Evolutionary conservation across 306 rosid species (phyloP), one percentile per base, ranked within the genome.

Genomic region (Albizia julibrissin): DNA sequence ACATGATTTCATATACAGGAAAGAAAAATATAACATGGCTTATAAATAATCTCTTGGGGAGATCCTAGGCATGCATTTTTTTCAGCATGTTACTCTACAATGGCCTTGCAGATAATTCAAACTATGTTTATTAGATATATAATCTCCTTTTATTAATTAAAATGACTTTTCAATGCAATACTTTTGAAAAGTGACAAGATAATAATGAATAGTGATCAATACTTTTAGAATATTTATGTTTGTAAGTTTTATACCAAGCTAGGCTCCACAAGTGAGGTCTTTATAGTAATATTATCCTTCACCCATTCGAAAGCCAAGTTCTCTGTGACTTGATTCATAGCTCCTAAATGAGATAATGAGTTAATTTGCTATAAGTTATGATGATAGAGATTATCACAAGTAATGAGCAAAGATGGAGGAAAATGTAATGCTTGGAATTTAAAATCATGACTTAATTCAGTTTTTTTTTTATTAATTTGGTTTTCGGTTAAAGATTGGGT

Each of bases 221-320:
- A 56, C 61, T 56, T 22, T 24, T 59, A 11, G 33, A 37, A 46
- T 3, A 46, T 2, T 34, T 19, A 18, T 19, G 44, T 1, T 21
- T 68, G 10, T 16, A 10, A n/a, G 6, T 34, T 68, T 37, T 19
- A 24, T 81, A 81, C 85, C 80, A 5, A 0, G 10, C 3, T 0
- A 29, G 39, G 4, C 16, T 76, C 62, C 44, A 83, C 46, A 6
- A 86, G 52, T 5, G 7, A 0, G 67, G 89, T 89, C 58, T 2
- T 80, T 14, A 80, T 78, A 14, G 68, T 10, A 68, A 89, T 91
- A 8, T 82, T 83, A 75, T 92, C 97, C 86, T 84, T 87, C 58
- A 88, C 92, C 97, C 97, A 92, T 79, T 92, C 94, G 18, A 87
- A 74, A 10, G 95, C 93, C 56, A 91, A 54, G 85, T 87, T 92